Conservation (phyloP, 148 eudicot genomes). For the Vaccinium darrowii region DNA sequence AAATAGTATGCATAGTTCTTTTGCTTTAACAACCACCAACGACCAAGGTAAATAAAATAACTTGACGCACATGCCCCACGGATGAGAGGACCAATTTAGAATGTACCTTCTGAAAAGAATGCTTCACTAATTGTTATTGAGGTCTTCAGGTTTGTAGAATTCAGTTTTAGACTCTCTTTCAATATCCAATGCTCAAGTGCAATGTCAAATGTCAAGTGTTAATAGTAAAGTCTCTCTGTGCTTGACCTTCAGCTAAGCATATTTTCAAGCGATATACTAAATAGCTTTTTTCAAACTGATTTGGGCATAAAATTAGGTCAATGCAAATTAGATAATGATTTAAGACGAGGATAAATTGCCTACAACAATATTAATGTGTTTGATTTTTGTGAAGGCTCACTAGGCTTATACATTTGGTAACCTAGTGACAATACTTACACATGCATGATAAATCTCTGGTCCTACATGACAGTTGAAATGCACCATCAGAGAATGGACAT, state of each 20-base stretch:
- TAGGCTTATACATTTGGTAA: background rate
- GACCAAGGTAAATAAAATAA: background rate
- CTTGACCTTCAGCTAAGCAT: background rate
- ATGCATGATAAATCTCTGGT: background rate
- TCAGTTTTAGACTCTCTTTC: background rate
- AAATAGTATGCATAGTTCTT: background rate
- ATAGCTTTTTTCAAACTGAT: background rate
- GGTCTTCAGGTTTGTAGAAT: background rate
- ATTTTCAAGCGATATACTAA: background rate
- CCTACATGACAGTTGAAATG: background rate
- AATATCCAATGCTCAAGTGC: background rate
- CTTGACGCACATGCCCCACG: no score
- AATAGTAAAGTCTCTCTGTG: background rate
- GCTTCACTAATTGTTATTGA: background rate
- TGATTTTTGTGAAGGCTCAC: background rate
- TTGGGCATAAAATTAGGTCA: background rate
- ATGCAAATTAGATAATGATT: background rate
- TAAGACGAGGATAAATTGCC: background rate
- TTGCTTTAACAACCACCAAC: background rate
- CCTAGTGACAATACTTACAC: background rate
- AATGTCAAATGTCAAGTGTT: background rate
- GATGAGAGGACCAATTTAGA: background rate
- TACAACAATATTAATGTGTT: no score
- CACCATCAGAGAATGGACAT: background rate
- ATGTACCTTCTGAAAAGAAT: background rate